Base-by-base conservation (phyloP, 129 eudicot species). In the Flaveria linearis region DNA sequence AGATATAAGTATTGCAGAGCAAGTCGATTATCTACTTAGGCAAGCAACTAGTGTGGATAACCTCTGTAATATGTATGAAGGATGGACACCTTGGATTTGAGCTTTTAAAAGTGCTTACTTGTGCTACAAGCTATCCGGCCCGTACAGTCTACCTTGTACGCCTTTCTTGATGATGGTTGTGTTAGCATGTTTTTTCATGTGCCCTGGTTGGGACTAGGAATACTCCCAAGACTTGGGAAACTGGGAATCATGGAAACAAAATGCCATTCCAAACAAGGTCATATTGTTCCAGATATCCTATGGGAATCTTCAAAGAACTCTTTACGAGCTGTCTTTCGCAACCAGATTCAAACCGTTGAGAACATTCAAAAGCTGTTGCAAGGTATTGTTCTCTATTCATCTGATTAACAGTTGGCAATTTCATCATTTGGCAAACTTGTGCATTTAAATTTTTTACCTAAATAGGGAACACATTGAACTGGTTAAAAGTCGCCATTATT, bases 71-170 rank as follows among this genome's bases (percentile, higher is more conserved):
- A 94, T 94, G 99, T 94, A 94, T 61, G 99, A 94, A 89, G 99
- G 99, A 43, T 94, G 99, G 99, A 94, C 99, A 50, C 97, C 99
- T 26, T 94, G 99, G 99, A 94, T 94, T 80, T 94, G 87, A 94
- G 49, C 46, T 16, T 36, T 70, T 42, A 63, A 36, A 73, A 80
- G 62, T 26, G 22, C 39, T 18, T 74, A 45, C 60, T 60, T 68
- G 65, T 30, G 68, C 22, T 57, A 20, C 72, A 68, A 81, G 4
- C 16, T 22, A 57, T 66, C 76, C 8, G 64, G 22, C 79, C 70
- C 22, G 12, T 17, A 66, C 67, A 16, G 45, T 45, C 12, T 18
- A 36, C 67, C 28, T 39, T 56, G 68, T 20, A 22, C 68, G 41
- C 68, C 68, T 56, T 72, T 72, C 68, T 36, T 56, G 77, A 41